Evolutionary conservation across 768 basidiomycete species (phyloP), one percentile per base, ranked within the genome.

Genomic region (Amanita pseudoporphyria): DNA sequence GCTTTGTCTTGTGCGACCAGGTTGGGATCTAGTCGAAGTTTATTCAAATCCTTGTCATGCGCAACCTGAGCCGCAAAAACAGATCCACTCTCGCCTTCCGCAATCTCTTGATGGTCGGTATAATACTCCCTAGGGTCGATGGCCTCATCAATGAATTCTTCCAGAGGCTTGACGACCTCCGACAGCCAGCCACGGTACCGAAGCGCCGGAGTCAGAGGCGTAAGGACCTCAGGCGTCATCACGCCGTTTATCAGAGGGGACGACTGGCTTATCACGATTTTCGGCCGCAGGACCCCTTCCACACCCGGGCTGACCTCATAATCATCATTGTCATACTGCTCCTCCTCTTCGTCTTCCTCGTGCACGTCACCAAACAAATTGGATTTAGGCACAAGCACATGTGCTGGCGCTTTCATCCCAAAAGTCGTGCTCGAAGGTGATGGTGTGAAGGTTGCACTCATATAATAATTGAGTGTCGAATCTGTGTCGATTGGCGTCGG

Each of bases 71-170:
- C 76, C 18, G 72, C 67, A 55, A 63, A 76, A 16, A 92, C 84
- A 1, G 77, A 81, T 3, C 89, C 89, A 36, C 77, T 84, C 59
- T 90, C 88, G 28, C 89, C 87, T 60, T 90, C 84, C 0, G 86
- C 88, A 24, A 92, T 82, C 65, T 89, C 88, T 47, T 74, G 76
- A 40, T 89, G 67, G 53, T 87, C 78, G 7, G 71, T 65, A 62
- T 85, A 90, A 51, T 77, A 73, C 3, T 76, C 70, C 1, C 74
- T 69, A 3, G 87, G 87, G 58, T 88, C 77, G 16, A 77, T 62
- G 1, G 67, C 60, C 42, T 79, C 74, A 54, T 82, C 74, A 56
- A 90, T 83, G 60, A 80, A 85, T 22, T 75, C 71, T 40, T 72
- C 76, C 19, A 82, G 66, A 1, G 82, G 78, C 33, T 70, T 67